Base-by-base conservation (phyloP, 2,329 filamentous ascomycete genomes). In the Whalleya microplaca region DNA sequence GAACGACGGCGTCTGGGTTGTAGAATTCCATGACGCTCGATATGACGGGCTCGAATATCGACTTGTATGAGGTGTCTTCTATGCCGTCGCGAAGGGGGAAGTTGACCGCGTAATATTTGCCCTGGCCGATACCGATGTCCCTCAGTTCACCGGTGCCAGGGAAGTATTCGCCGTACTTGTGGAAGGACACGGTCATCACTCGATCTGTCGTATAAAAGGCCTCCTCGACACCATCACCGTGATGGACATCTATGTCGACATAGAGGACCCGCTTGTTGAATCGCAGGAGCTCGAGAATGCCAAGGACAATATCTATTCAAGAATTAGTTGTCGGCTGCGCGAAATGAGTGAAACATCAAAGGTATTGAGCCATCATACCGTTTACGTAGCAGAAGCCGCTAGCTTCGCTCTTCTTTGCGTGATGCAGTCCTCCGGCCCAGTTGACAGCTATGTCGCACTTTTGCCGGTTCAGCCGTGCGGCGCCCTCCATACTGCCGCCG, bases 301-400 rank as follows among this genome's bases (percentile, higher is more conserved):
- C 92, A 41, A 99, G 88, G 32, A 99, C 95, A 61, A 99, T 98
- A 75, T 99, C 85, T 97, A 77, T 66, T 79, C 84, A 87, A 18
- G 8, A 43, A 21, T 20, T 9, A n/a, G 54, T 54, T 1, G 85
- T 88, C 47, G 85, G 79, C 44, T 45, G 46, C 23, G 12, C 2
- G 37, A n/a, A 29, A 47, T 14, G 20, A 45, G 21, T 49, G n/a
- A 16, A 14, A 18, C 12, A 14, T n/a, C n/a, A 47, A 3, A 8
- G 29, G 10, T 8, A 54, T 37, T n/a, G 29, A 18, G 80, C 3
- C 14, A 37, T 37, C 76, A 80, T 85, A 84, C 91, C 94, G 73
- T 99, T 99, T 66, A 98, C 91, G 73, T 99, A 99, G 80, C 95
- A 99, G 79, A 99, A 99, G 37, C 95, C 95, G 67, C 89, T 94